Base-by-base conservation (phyloP, 495 filamentous ascomycete species). In the Xylaria nigripes region DNA sequence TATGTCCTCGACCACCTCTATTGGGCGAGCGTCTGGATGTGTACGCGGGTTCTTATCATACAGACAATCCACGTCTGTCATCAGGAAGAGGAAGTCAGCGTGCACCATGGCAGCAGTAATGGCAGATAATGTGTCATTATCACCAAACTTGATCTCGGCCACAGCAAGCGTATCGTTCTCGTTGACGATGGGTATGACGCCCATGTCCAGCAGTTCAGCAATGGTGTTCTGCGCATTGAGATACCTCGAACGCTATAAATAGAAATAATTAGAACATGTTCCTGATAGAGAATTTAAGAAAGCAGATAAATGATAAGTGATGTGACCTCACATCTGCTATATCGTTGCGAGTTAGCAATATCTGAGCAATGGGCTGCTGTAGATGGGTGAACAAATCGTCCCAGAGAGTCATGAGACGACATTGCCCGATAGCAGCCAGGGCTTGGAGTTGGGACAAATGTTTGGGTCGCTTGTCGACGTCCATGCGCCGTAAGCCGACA, bases 121-220 rank as follows among this genome's bases (percentile, higher is more conserved):
- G 38, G 94, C 93, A 29, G 89, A 94, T 25, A 98, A 74, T 13
- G 93, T 98, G 71, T 98, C 93, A 61, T 98, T 98, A 73, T 98
- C 93, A 56, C 93, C 93, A 63, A 98, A 98, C 79, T 97, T 97
- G 68, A 98, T 97, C 81, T 98, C 93, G 43, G 92, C 85, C 63
- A 98, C 93, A 40, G 91, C 88, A 42, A 98, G 71, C 6, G 94
- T 98, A 69, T 98, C 93, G 68, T 98, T 98, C 69, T 98, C 93
- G 61, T 98, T 98, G 54, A 98, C 93, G 58, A 98, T 96, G 2
- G 93, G 94, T 55, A 98, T 93, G 12, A 96, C 91, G 0, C 89
- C 89, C 93, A 96, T 96, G 55, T 88, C 82, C 30, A 98, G 76
- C 19, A 98, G 76, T 68, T 95, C 90, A 32, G 80, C 74, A 57